Evolutionary conservation across 495 filamentous ascomycete species (phyloP), one percentile per base, ranked within the genome.

Genomic region (Daldinia loculata): DNA sequence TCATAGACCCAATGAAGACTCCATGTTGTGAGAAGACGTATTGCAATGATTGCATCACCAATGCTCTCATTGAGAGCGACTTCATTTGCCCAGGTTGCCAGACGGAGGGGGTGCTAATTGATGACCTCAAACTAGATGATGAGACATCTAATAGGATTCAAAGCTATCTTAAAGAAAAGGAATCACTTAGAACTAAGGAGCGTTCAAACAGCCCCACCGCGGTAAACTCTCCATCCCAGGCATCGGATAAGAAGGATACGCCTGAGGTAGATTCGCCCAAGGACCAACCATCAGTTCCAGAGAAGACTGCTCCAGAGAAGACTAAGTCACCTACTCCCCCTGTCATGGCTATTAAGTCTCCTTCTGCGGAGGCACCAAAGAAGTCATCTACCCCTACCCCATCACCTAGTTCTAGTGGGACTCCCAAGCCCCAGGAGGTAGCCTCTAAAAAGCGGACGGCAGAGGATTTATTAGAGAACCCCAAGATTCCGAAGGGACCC

Each of bases 41-140:
- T 87, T 99, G 95, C 88, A 92, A 93, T 87, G 93, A 98, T 74
- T 99, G 95, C 90, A 97, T 98, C 80, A 94, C 94, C 74, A 96
- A 94, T 88, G 90, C 93, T 75, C 89, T 99, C 83, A 93, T 97
- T 82, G 93, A 98, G 84, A 95, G 90, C 87, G 95, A 99, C 85
- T 93, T 99, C 83, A 85, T 92, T 75, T 99, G 95, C 79, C 96
- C 96, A 62, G 90, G 89, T 57, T 99, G 95, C 84, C 87, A 91
- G 77, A 92, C 88, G 48, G 93, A 97, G 71, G 93, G 92, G 66
- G 92, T 98, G 52, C 84, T 97, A 63, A 91, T 98, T 81, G 96
- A 98, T 88, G 90, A 97, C 80, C 88, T 99, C 60, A 87, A 87
- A 75, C 78, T 87, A 63, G 94, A 98, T 80, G 90, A 91, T 56